Percentiles rank a stretch among this genome's conserved stretches.
These are phyloP conservation scores for Parmelia sp. DNA, from an alignment of 495 filamentous ascomycete species.

Conservation along the genomic window DNA sequence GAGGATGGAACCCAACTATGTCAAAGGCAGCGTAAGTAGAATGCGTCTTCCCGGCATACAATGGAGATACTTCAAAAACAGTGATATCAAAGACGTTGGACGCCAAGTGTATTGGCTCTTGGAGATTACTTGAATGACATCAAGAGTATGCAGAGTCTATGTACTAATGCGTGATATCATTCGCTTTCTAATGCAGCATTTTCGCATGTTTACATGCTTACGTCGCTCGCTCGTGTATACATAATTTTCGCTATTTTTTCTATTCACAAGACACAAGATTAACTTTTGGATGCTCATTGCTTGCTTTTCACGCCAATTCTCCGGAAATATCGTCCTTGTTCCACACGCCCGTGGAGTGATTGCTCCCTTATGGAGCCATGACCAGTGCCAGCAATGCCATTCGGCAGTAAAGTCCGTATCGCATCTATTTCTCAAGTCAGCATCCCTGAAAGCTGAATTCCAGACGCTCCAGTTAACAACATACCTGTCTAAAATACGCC, in stretches of 20 bases:
- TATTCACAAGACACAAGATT: neutral
- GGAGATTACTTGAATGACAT: neutral
- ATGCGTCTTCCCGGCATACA: neutral
- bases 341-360: neutral
- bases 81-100: too few species aligned
- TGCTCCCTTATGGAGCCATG: constrained; percentile 51
- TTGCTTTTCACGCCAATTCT: neutral
- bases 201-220: neutral
- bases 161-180: neutral
- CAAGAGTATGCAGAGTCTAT: neutral
- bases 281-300: neutral
- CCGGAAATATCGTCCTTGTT: neutral
- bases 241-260: neutral
- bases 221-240: neutral
- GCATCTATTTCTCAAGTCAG: constrained; percentile 66
- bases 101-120: too few species aligned
- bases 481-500: constrained; percentile 98
- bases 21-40: neutral
- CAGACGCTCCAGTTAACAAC: constrained; percentile 30
- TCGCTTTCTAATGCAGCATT: neutral
- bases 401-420: constrained; percentile 92
- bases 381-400: constrained; percentile 95
- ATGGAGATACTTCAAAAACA: neutral
- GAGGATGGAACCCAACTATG: neutral
- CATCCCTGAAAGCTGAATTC: neutral